Conservation (phyloP, 2,329 filamentous ascomycete genomes). For the Hymenoscyphus albidus region DNA sequence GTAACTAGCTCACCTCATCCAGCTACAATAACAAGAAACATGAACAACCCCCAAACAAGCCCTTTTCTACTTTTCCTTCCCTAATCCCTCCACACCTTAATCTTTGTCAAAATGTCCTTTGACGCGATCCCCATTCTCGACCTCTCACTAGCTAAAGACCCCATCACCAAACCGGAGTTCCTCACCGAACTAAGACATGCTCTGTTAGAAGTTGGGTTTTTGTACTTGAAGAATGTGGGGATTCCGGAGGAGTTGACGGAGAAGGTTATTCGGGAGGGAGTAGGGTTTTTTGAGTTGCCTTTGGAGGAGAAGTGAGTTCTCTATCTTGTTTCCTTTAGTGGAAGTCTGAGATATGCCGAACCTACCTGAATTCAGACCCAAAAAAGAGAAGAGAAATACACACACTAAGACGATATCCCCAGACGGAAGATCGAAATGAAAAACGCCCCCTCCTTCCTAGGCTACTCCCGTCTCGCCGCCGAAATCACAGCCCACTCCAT, state of each 20-base stretch:
- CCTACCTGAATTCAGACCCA: too few species aligned
- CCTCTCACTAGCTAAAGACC: constrained; percentile 60
- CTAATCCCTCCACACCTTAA: not conserved
- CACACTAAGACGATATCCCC: not conserved
- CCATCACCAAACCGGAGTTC: constrained; percentile 67
- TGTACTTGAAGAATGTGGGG: constrained; percentile 79
- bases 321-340: not conserved
- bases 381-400: too few species aligned
- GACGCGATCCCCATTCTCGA: constrained; percentile 74
- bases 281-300: constrained; percentile 73
- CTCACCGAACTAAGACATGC: constrained; percentile 68
- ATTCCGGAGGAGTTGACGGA: constrained; percentile 63
- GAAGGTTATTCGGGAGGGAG: constrained; percentile 63
- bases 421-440: constrained; percentile 69
- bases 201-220: constrained; percentile 80
- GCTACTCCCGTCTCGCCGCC: constrained; percentile 62
- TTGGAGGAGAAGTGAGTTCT: constrained; percentile 64
- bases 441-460: constrained; percentile 67
- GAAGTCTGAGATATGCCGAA: too few species aligned
- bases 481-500: constrained; percentile 69
- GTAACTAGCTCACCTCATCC: not conserved
- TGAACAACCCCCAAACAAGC: not conserved
- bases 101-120: constrained; percentile 46
- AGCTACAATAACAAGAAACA: not conserved
- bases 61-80: too few species aligned